These are phyloP conservation scores for Calonectria pseudoturangicola DNA, from an alignment of 2,329 filamentous ascomycete species.

Conservation along the genomic window DNA sequence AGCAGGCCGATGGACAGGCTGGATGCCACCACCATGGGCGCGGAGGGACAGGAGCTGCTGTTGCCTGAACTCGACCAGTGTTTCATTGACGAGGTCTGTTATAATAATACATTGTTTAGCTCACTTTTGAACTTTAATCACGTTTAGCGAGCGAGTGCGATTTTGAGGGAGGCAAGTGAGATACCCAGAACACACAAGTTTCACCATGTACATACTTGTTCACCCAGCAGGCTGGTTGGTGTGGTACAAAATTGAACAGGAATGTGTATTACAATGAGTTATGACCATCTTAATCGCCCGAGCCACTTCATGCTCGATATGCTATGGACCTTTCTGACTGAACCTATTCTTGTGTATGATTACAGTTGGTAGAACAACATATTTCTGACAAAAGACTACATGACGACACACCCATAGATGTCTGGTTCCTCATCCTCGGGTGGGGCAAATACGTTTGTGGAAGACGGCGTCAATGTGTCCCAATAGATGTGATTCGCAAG, in stretches of 20 bases:
- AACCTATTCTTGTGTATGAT: too few species aligned
- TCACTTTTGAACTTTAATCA: slow-evolving; percentile 16
- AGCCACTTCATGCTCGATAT: too few species aligned
- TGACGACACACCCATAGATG: not conserved
- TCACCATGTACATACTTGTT: too few species aligned
- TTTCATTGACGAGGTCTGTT: slow-evolving; percentile 9
- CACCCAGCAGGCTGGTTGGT: too few species aligned
- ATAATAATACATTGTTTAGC: slow-evolving; percentile 14
- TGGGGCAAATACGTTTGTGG: not conserved
- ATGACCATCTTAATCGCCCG: too few species aligned
- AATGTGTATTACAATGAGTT: too few species aligned
- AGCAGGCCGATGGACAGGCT: slow-evolving; percentile 8
- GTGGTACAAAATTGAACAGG: too few species aligned
- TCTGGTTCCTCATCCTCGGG: not conserved
- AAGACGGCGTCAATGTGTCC: slow-evolving; percentile 24
- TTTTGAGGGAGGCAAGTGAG: too few species aligned
- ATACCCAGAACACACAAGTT: too few species aligned
- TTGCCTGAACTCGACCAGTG: slow-evolving; percentile 6
- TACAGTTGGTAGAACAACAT: too few species aligned
- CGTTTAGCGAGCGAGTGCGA: not conserved
- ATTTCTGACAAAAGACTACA: not conserved
- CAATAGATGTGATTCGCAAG: slow-evolving; percentile 45
- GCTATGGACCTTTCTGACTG: too few species aligned
- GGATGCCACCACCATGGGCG: not conserved
- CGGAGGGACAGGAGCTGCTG: slow-evolving; percentile 10